These are phyloP conservation scores for Musa itinerans DNA, from an alignment of 176 grass and related monocot genomes.

Conservation along the genomic window DNA sequence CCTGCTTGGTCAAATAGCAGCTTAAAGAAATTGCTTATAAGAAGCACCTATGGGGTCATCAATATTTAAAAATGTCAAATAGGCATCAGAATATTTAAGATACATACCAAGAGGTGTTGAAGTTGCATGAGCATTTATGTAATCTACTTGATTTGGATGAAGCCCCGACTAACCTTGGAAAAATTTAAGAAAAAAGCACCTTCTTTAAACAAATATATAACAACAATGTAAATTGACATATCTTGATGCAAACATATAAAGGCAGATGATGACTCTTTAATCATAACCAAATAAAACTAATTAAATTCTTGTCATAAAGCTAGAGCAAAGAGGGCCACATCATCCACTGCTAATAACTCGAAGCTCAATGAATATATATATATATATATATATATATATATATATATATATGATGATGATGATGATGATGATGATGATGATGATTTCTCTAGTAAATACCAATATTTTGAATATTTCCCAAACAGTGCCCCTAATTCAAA, in stretches of 20 bases:
- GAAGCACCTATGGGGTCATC: neutral
- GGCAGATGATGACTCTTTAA: neutral
- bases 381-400: too few species aligned
- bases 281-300: neutral
- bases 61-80: neutral
- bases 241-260: neutral
- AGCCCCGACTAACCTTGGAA: constrained; percentile 50
- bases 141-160: constrained; percentile 65
- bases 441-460: too few species aligned
- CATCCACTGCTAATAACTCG: neutral
- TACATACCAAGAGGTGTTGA: constrained; percentile 81
- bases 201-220: neutral
- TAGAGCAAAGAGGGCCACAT: neutral
- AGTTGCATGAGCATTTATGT: constrained; percentile 88
- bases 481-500: too few species aligned
- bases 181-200: neutral
- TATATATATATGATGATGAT: too few species aligned
- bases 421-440: too few species aligned
- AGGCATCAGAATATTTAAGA: neutral
- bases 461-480: too few species aligned
- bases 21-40: neutral
- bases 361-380: too few species aligned
- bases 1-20: constrained; percentile 33
- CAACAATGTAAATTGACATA: neutral
- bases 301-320: neutral